These are phyloP conservation scores for Saturnispora mendoncae DNA, from an alignment of 805 yeast genomes.

Conservation along the genomic window DNA sequence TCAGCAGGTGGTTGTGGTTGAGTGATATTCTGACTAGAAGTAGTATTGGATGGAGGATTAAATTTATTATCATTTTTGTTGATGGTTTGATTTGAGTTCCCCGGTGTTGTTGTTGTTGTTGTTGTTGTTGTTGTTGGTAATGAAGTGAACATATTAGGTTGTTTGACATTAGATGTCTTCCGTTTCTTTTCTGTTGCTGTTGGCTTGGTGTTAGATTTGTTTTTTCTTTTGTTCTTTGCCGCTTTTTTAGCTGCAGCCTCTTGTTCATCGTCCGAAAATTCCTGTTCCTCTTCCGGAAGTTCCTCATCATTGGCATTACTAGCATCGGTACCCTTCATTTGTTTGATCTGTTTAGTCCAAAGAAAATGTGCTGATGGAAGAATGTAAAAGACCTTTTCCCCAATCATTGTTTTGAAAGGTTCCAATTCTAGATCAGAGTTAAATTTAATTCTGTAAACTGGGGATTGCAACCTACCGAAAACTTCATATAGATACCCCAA, in stretches of 20 bases:
- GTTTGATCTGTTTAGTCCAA: slow-evolving; percentile 62
- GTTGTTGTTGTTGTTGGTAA: slow-evolving; percentile 10
- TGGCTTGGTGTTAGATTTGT: neutral
- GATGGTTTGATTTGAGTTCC: slow-evolving; percentile 8
- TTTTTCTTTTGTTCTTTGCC: slow-evolving; percentile 50
- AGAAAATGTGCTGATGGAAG: slow-evolving; percentile 75
- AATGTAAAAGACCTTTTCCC: slow-evolving; percentile 60
- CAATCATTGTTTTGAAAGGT: slow-evolving; percentile 39
- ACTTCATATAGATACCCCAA: slow-evolving; percentile 81
- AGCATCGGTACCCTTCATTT: slow-evolving; percentile 84
- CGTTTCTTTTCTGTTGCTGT: slow-evolving; percentile 6
- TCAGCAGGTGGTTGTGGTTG: neutral
- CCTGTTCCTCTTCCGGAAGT: slow-evolving; percentile 85
- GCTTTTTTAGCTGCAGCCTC: slow-evolving; percentile 63
- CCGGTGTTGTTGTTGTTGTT: slow-evolving; percentile 16
- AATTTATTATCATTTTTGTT: neutral
- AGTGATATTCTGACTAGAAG: too few relatives aligned
- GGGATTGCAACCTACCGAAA: slow-evolving; percentile 78
- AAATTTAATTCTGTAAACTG: slow-evolving; percentile 71
- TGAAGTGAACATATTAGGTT: slow-evolving; percentile 11
- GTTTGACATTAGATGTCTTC: slow-evolving; percentile 9
- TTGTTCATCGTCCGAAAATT: slow-evolving; percentile 88
- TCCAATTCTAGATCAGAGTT: slow-evolving; percentile 41
- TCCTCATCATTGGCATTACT: slow-evolving; percentile 94
- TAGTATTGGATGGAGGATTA: neutral